Evolutionary conservation across 2,329 filamentous ascomycete species (phyloP).

Genomic region (Arthrinium puccinioides): DNA sequence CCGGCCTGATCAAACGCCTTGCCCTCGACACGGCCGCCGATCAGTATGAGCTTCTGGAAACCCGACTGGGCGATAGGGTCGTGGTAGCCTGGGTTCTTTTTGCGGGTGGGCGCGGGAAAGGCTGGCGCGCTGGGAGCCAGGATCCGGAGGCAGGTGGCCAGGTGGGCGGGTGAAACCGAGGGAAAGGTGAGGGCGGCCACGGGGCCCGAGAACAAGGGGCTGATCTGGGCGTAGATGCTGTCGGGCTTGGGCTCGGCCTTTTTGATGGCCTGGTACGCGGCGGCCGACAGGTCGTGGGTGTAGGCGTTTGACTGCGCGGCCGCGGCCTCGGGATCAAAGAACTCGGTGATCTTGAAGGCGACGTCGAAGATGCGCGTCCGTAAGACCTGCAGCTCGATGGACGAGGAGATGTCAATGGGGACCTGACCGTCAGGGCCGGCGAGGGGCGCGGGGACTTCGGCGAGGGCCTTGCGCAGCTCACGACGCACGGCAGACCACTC

Average conservation of each 20-base stretch:
- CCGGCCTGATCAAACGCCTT: constrained; percentile 73
- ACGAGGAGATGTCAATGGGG: constrained; percentile 43
- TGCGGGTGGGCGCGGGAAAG: constrained; percentile 73
- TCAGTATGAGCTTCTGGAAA: constrained; percentile 76
- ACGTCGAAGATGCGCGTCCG: constrained; percentile 84
- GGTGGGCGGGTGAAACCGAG: constrained; percentile 71
- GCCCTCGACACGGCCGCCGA: constrained; percentile 83
- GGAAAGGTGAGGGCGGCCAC: constrained; percentile 76
- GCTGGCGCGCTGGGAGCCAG: constrained; percentile 63
- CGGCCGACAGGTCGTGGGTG: constrained; percentile 46
- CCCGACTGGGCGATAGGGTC: constrained; percentile 73
- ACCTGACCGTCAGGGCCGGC: constrained; percentile 28
- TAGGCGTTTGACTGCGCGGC: constrained; percentile 29
- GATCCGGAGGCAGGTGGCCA: constrained; percentile 73
- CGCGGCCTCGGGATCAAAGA: constrained; percentile 52
- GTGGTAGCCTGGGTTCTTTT: constrained; percentile 72
- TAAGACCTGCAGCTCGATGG: constrained; percentile 73
- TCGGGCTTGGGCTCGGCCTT: constrained; percentile 20
- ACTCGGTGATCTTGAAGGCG: constrained; percentile 80
- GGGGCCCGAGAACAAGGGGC: constrained; percentile 74
- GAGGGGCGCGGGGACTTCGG: constrained; percentile 28
- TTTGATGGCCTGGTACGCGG: constrained; percentile 43
- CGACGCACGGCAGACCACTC: constrained; percentile 70
- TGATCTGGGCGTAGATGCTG: constrained; percentile 51
- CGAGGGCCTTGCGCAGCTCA: constrained; percentile 50